A percentile compares a stretch with the other conserved stretches of the same genome.
These are phyloP conservation scores for Zygnema cylindricum DNA, from an alignment of 139 green algal species.

Conservation along the genomic window DNA sequence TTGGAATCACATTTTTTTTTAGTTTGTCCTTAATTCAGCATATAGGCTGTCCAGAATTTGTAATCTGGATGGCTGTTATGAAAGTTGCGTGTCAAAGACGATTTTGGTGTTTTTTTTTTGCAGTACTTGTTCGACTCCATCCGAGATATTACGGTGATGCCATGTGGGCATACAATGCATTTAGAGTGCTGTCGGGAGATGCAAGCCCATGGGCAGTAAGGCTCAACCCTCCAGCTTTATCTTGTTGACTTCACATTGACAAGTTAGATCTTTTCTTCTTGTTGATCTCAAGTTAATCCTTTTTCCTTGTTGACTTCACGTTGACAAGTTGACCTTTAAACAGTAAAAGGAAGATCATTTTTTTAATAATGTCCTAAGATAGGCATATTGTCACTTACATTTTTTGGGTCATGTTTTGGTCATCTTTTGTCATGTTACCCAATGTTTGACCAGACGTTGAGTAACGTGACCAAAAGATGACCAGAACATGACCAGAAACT, in stretches of 20 bases:
- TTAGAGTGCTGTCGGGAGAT: slow-evolving; percentile 71
- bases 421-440: too few species aligned
- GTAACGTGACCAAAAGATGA: not conserved
- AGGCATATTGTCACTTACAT: too few species aligned
- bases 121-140: slow-evolving; percentile 94
- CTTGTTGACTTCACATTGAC: not conserved
- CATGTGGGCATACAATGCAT: slow-evolving; percentile 93
- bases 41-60: not conserved
- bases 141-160: slow-evolving; percentile 83
- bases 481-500: too few species aligned
- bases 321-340: too few species aligned
- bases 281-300: too few species aligned
- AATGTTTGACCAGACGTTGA: not conserved
- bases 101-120: not conserved
- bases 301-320: too few species aligned
- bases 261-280: not conserved
- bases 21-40: not conserved
- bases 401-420: too few species aligned
- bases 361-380: too few species aligned
- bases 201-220: slow-evolving; percentile 52
- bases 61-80: not conserved
- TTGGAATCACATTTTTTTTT: too few species aligned
- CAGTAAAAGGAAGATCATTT: too few species aligned
- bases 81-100: not conserved
- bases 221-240: not conserved